These are phyloP conservation scores for Blastocystis sp. DNA, from an alignment of 352 stramenopile genomes.

Conservation along the genomic window DNA sequence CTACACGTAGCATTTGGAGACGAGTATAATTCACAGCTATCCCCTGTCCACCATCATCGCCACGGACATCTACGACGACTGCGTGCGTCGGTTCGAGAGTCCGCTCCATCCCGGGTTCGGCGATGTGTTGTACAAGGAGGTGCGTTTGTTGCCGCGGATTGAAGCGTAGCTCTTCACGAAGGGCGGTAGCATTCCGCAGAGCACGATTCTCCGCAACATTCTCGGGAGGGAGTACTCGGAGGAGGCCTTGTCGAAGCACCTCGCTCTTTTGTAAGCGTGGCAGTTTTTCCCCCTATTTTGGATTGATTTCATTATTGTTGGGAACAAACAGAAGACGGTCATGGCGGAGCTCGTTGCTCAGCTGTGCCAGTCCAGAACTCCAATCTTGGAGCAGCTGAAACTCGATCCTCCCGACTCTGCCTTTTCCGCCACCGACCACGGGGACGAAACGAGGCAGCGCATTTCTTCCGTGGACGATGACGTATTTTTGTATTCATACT, in stretches of 20 bases:
- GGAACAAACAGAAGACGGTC: background rate
- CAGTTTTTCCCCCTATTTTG: background rate
- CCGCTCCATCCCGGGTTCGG: background rate
- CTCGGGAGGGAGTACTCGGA: background rate
- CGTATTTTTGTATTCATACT: background rate
- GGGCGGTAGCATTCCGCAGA: background rate
- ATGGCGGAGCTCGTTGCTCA: background rate
- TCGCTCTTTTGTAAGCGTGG: background rate
- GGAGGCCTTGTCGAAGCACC: background rate
- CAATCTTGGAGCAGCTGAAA: background rate
- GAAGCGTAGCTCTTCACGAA: slow-evolving; percentile 1
- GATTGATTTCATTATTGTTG: background rate
- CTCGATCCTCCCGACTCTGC: background rate
- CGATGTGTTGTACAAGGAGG: background rate
- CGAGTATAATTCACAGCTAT: background rate
- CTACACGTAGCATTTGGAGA: background rate
- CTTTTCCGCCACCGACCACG: background rate
- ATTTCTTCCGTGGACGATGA: background rate
- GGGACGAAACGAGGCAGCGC: background rate
- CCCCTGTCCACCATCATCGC: slow-evolving; percentile 2
- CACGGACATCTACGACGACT: background rate
- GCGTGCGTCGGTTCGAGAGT: background rate
- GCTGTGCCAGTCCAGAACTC: background rate
- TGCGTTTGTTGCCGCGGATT: background rate
- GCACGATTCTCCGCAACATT: background rate